Evolutionary conservation across 495 filamentous ascomycete species (phyloP), one percentile per base, ranked within the genome.

Genomic region (Daldinia grandis): DNA sequence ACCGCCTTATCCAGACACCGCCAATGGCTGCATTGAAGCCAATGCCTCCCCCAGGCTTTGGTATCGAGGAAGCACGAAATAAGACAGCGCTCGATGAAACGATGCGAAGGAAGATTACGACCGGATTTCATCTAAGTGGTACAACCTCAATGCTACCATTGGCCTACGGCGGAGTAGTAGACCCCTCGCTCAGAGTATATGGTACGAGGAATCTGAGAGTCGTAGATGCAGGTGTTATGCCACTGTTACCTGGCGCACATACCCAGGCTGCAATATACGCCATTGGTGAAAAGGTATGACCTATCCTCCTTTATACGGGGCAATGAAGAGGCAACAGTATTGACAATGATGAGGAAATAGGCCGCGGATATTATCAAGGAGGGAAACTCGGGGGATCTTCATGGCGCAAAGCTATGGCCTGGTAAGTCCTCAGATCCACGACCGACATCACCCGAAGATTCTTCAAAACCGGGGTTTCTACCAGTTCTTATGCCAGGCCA

Each of bases 211-310:
- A 78, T 12, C 33, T 80, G 58, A 79, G 82, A 47, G 86, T 90
- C 12, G 86, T 86, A 0, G 87, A 88, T 78, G 86, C 86, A 5
- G 85, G 84, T 21, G 75, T 90, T n/a, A 74, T 89, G 28, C 88
- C 88, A 2, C 68, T 90, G 57, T 81, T 88, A 27, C 79, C 87
- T 3, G 76, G 79, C 14, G 82, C 81, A 1, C 86, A 90, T 77
- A 78, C 84, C 27, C 80, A 80, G 31, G 75, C 82, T 1, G 86
- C 82, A 0, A 75, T 88, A 4, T 91, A 90, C 72, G 87, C 87
- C 0, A 73, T 91, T 64, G 87, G 87, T 2, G 87, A 90, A 71
- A 84, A 82, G 76, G 87, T 81, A 60, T 17, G 56, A 68, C 12
- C 7, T 35, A 35, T 35, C 50, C 27, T 6, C 0, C 15, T 14